These are phyloP conservation scores for Craterostigma plantagineum DNA, from an alignment of 257 asterid species.

Conservation along the genomic window DNA sequence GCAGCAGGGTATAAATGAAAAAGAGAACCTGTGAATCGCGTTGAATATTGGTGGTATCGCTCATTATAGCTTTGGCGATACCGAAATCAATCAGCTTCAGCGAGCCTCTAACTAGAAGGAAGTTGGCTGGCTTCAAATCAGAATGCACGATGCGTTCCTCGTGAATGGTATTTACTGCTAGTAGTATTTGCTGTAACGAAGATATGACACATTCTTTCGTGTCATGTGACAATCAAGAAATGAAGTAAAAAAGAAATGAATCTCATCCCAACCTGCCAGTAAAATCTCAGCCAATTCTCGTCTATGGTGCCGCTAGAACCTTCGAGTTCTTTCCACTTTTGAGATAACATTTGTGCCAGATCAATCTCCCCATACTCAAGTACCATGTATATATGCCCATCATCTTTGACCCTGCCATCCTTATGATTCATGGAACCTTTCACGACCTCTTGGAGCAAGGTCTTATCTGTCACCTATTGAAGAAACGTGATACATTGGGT, in stretches of 20 bases:
- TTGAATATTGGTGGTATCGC: slow-evolving; percentile 95
- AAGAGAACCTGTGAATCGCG: slow-evolving; percentile 83
- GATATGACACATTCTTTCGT: too few species aligned
- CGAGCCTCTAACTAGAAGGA: slow-evolving; percentile 89
- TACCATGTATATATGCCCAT: slow-evolving; percentile 81
- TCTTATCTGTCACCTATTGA: slow-evolving; percentile 82
- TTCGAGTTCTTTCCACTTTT: slow-evolving; percentile 82
- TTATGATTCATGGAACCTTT: slow-evolving; percentile 65
- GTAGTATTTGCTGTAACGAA: slow-evolving; percentile 74
- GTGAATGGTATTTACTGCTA: slow-evolving; percentile 92
- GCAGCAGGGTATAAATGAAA: neutral
- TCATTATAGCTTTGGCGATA: slow-evolving; percentile 93
- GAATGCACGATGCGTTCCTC: slow-evolving; percentile 97
- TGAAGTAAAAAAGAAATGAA: slow-evolving; percentile 8
- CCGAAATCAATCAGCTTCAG: slow-evolving; percentile 97
- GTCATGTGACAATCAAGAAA: too few species aligned
- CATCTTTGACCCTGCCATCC: slow-evolving; percentile 75
- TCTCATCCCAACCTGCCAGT: slow-evolving; percentile 65
- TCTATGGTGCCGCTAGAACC: slow-evolving; percentile 39
- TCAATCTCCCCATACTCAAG: slow-evolving; percentile 98
- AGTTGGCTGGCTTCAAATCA: slow-evolving; percentile 98
- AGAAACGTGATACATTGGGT: slow-evolving; percentile 14
- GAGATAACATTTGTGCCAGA: slow-evolving; percentile 95
- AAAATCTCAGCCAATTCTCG: slow-evolving; percentile 96
- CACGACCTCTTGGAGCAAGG: slow-evolving; percentile 62